Evolutionary conservation across 1,139 yeast species (phyloP), one percentile per base, ranked within the genome.

Genomic region (Candida frijolesensis): DNA sequence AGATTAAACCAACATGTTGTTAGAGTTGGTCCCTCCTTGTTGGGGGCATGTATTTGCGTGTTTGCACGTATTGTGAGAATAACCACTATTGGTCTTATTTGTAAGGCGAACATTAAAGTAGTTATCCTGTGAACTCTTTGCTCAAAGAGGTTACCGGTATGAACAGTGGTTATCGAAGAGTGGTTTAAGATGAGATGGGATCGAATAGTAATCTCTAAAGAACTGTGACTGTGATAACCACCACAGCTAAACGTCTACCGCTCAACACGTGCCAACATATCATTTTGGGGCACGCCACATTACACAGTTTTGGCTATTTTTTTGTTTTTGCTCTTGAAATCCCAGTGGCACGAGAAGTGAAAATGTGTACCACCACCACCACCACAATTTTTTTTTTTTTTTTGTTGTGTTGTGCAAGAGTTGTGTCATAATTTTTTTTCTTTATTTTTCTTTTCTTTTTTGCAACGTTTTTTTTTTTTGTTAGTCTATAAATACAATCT

Each of bases 401-500:
- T 35, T 35, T 19, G 40, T 11, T 18, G 41, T 22, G 41, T 37
- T 37, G 41, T 22, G 41, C 18, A 19, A 18, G 16, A 37, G 18
- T 37, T 37, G 22, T 37, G 16, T 37, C 29, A 8, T 25, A 25
- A 25, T 25, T 25, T 25, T 25, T 25, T 34, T 8, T 32, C 11
- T 32, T 32, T 32, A 32, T 35, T 16, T 35, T 15, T 14, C 22
- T 37, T 37, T 37, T 37, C n/a, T 37, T 37, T 37, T 37, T 37
- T 37, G 41, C 41, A 37, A 37, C 41, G 41, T 37, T 37, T 37
- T 33, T 16, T 37, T 37, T 37, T 37, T 37, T 37, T 37, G 41
- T 37, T 37, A 37, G 41, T 37, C 41, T 37, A 37, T 37, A 37
- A 37, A 37, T 37, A 37, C 41, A 37, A 37, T 11, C 41, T 37